Evolutionary conservation across 176 grass and related monocot genomes (phyloP).

Genomic region (Oryza longistaminata): DNA sequence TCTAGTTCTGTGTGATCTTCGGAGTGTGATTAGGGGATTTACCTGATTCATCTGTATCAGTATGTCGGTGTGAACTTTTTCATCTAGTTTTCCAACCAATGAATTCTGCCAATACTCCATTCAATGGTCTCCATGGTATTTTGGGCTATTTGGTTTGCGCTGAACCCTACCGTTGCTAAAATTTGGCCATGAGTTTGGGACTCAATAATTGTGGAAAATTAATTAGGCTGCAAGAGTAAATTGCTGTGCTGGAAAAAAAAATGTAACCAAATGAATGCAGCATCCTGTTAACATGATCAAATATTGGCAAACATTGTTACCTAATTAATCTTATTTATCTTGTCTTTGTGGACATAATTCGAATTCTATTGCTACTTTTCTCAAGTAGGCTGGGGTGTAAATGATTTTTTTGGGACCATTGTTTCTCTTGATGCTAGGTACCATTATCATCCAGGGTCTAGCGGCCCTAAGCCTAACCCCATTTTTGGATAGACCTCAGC

Average conservation of each 20-base stretch:
- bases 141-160: slow-evolving; percentile 17
- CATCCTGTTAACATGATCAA: background rate
- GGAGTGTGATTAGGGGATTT: background rate
- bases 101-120: background rate
- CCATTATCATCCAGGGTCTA: background rate
- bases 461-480: background rate
- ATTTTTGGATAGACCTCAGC: background rate
- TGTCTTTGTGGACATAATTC: background rate
- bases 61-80: background rate
- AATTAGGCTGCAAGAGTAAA: background rate
- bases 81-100: background rate
- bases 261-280: background rate
- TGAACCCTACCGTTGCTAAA: background rate
- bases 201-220: background rate
- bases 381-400: background rate
- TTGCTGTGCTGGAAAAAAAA: background rate
- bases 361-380: background rate
- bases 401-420: background rate
- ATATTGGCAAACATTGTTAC: background rate
- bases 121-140: background rate
- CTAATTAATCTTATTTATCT: background rate
- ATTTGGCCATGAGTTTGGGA: background rate
- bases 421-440: background rate
- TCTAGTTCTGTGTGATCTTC: slow-evolving; percentile 26
- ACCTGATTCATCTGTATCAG: background rate